Evolutionary conservation across 2,329 filamentous ascomycete genomes (phyloP).

Genomic region (Leptographium galeiforme): DNA sequence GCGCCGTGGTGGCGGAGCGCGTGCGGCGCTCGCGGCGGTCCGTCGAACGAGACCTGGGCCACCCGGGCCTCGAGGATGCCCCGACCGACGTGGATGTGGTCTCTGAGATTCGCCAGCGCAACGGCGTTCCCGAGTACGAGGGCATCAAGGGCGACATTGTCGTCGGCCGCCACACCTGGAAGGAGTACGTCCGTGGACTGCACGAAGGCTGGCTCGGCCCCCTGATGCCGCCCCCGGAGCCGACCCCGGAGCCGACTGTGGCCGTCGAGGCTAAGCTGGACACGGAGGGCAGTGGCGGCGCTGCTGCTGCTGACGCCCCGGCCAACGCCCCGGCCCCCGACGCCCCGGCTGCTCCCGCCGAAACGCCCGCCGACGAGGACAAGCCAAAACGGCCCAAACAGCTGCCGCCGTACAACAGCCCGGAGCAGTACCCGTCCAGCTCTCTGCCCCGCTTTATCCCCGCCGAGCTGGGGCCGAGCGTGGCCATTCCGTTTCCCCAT

Average conservation of each 20-base stretch:
- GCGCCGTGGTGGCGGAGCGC: slow-evolving; percentile 74
- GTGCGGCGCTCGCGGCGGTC: slow-evolving; percentile 59
- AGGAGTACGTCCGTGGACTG: slow-evolving; percentile 84
- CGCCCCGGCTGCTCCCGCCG: slow-evolving; percentile 32
- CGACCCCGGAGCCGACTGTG: slow-evolving; percentile 13
- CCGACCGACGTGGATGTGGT: slow-evolving; percentile 46
- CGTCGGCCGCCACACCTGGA: slow-evolving; percentile 87
- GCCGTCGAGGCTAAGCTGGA: slow-evolving; percentile 9
- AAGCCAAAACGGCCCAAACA: slow-evolving; percentile 47
- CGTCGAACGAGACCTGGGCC: slow-evolving; percentile 30
- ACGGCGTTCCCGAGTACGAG: slow-evolving; percentile 56
- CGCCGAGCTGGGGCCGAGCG: slow-evolving; percentile 56
- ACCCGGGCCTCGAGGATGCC: slow-evolving; percentile 30
- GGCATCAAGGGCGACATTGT: slow-evolving; percentile 75
- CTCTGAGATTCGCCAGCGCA: slow-evolving; percentile 47
- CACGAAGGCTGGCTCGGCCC: slow-evolving; percentile 96
- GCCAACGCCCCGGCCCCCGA: slow-evolving; percentile 29
- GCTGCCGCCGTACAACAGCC: slow-evolving; percentile 60
- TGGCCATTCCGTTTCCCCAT: slow-evolving; percentile 68
- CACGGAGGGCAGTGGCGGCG: slow-evolving; percentile 24
- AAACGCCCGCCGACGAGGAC: slow-evolving; percentile 30
- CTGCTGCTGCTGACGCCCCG: slow-evolving; percentile 34
- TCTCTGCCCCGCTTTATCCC: slow-evolving; percentile 54
- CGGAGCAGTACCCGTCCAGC: slow-evolving; percentile 57
- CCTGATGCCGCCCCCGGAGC: slow-evolving; percentile 45